These are phyloP conservation scores for Eragrostis curvula DNA, from an alignment of 176 grass and related monocot genomes.

Conservation along the genomic window DNA sequence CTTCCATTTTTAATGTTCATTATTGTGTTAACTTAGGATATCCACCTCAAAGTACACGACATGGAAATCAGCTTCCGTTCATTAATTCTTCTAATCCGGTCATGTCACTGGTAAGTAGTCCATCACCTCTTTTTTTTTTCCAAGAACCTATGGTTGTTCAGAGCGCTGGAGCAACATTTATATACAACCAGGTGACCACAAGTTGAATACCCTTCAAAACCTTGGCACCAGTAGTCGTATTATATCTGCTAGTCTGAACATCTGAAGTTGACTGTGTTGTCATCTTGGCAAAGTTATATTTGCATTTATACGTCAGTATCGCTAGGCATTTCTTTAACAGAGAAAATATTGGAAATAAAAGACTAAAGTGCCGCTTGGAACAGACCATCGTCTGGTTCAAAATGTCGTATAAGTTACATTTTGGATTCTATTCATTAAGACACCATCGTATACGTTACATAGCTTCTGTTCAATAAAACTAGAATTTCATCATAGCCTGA, in stretches of 20 bases:
- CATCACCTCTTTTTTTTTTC: neutral
- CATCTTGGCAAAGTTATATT: constrained; percentile 21
- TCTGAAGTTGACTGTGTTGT: neutral
- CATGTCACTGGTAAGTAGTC: constrained; percentile 86
- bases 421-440: no score
- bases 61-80: constrained; percentile 77
- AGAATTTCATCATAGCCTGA: neutral
- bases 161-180: neutral
- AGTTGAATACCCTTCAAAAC: neutral
- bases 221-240: neutral
- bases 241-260: neutral
- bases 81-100: constrained; percentile 91
- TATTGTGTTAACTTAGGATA: constrained; percentile 35
- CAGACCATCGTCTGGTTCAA: neutral
- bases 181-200: neutral
- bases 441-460: neutral
- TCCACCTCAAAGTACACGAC: constrained; percentile 48
- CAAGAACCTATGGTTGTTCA: neutral
- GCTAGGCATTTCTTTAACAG: neutral
- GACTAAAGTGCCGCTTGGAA: neutral
- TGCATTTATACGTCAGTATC: constrained; percentile 16
- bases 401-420: neutral
- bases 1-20: constrained; percentile 25
- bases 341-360: constrained; percentile 18
- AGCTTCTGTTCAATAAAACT: neutral